A percentile compares a stretch with the other conserved stretches of the same genome.
Evolutionary conservation across 2,329 filamentous ascomycete genomes (phyloP).

Genomic region (Diaporthe ilicicola): DNA sequence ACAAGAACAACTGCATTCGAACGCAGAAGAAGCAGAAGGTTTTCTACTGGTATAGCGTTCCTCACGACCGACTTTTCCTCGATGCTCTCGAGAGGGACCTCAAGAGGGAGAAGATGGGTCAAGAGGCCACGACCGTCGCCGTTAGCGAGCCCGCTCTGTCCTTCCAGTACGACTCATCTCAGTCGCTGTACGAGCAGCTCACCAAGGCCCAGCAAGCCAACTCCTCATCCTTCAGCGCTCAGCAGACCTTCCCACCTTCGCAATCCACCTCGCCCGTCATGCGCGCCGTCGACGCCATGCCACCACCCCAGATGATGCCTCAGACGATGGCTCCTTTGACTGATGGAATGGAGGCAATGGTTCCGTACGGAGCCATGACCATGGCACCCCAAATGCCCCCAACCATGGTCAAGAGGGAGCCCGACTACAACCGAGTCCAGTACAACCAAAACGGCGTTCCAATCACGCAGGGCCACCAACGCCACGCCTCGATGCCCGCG

Average conservation of each 20-base stretch:
- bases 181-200: conserved; percentile 98
- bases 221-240: conserved; percentile 92
- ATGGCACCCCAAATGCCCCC: conserved; percentile 76
- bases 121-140: conserved; percentile 95
- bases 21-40: conserved; percentile 99
- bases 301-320: conserved; percentile 69
- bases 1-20: conserved; percentile 99
- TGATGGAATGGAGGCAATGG: conserved; percentile 77
- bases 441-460: conserved; percentile 94
- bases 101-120: conserved; percentile 99
- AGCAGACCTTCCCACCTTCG: conserved; percentile 75
- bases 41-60: conserved; percentile 99
- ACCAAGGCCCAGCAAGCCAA: conserved; percentile 99
- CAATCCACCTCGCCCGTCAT: conserved; percentile 90
- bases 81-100: conserved; percentile 96
- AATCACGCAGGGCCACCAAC: conserved; percentile 83
- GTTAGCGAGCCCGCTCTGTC: conserved; percentile 97
- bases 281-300: conserved; percentile 92
- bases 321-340: conserved; percentile 64
- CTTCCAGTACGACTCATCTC: conserved; percentile 98
- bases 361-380: conserved; percentile 72
- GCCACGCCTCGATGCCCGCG: conserved; percentile 97
- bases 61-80: conserved; percentile 95
- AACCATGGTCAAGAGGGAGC: conserved; percentile 86
- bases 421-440: conserved; percentile 81